A percentile compares a stretch with the other conserved stretches of the same genome.
Evolutionary conservation across 148 eudicot genomes (phyloP).

Genomic region (Diospyros lotus): DNA sequence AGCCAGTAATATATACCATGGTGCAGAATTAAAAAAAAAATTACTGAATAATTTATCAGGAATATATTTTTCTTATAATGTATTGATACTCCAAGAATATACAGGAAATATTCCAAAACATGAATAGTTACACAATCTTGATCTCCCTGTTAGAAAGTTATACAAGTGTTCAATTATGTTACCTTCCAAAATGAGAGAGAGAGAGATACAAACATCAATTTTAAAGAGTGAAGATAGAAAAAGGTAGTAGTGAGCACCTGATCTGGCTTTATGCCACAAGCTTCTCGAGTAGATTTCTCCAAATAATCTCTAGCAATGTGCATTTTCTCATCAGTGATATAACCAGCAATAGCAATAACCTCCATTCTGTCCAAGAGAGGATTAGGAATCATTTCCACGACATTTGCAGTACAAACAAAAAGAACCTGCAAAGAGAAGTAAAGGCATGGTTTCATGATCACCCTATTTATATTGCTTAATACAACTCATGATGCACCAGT

Average conservation of each 20-base stretch:
- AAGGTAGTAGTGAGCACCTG: constrained; percentile 42
- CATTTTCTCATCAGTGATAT: constrained; percentile 97
- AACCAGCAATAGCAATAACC: constrained; percentile 93
- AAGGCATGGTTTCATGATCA: not conserved
- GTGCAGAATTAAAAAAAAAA: too few relatives aligned
- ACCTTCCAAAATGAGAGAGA: too few relatives aligned
- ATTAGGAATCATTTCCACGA: constrained; percentile 75
- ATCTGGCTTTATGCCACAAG: constrained; percentile 88
- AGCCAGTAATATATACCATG: too few relatives aligned
- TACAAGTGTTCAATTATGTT: too few relatives aligned
- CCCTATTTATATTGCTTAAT: not conserved
- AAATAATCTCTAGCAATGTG: constrained; percentile 95
- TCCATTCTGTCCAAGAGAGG: constrained; percentile 99
- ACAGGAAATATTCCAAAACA: too few relatives aligned
- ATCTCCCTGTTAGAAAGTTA: too few relatives aligned
- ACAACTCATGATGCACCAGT: not conserved
- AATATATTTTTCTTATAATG: too few relatives aligned
- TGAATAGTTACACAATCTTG: too few relatives aligned
- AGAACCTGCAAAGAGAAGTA: constrained; percentile 65
- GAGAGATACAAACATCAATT: too few relatives aligned
- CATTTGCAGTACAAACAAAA: constrained; percentile 98
- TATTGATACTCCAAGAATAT: too few relatives aligned
- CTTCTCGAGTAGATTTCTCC: constrained; percentile 89
- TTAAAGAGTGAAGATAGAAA: too few relatives aligned
- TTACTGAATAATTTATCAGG: too few relatives aligned